Conservation (phyloP, 1,284 basidiomycete genomes). For the Malassezia restricta region DNA sequence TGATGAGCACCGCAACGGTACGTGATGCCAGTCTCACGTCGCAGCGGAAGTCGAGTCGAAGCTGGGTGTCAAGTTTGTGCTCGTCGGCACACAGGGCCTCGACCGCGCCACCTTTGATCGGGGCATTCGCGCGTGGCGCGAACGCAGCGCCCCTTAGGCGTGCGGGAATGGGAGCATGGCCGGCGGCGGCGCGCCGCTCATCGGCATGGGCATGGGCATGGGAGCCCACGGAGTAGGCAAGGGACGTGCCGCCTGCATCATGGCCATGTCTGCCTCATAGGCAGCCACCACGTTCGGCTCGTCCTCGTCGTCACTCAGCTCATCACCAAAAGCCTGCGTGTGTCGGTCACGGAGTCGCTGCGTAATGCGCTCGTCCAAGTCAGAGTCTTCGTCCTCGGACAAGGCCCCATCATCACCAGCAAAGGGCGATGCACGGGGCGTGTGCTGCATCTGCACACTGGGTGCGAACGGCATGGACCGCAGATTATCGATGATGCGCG, state of each 20-base stretch:
- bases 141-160: constrained; percentile 1
- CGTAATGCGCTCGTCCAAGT: constrained; percentile 45
- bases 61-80: constrained; percentile 41
- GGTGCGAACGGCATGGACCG: constrained; percentile 68
- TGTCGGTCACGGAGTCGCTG: constrained; percentile 35
- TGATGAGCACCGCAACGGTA: constrained; percentile 34
- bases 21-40: neutral
- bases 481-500: constrained; percentile 64
- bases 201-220: neutral
- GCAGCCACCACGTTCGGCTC: neutral
- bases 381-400: constrained; percentile 44
- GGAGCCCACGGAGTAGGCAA: neutral
- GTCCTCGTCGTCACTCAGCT: constrained; percentile 32
- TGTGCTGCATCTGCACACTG: constrained; percentile 73
- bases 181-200: neutral
- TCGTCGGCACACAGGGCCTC: constrained; percentile 29
- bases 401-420: constrained; percentile 48
- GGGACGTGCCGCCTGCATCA: constrained; percentile 3
- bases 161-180: constrained; percentile 10
- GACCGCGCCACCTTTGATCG: constrained; percentile 30
- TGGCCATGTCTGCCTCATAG: constrained; percentile 8
- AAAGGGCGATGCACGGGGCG: constrained; percentile 53
- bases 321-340: constrained; percentile 32
- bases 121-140: constrained; percentile 29
- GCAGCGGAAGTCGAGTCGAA: constrained; percentile 31